phyloP scores from a whole-genome alignment of 1,139 yeast genomes.

The Trichomonascaceae sp. region DNA sequence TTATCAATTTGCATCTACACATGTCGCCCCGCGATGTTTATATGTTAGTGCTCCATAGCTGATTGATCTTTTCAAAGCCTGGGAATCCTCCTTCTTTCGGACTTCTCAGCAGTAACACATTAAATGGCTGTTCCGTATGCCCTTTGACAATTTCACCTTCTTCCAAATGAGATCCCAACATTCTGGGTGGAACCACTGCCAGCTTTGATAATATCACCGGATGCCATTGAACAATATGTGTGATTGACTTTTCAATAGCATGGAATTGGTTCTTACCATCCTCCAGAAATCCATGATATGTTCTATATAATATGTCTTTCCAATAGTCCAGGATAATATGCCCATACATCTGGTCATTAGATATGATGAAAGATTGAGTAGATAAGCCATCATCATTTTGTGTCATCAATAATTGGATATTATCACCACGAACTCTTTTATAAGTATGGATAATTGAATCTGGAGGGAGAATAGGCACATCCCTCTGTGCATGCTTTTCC shows the following conservation, averaged over 20 bases:
- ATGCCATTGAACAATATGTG: slow-evolving; percentile 87
- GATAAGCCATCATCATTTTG: slow-evolving; percentile 59
- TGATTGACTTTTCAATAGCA: slow-evolving; percentile 41
- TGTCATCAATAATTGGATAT: slow-evolving; percentile 55
- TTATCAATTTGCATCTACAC: neutral
- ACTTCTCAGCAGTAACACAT: slow-evolving; percentile 23
- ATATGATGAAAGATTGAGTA: slow-evolving; percentile 60
- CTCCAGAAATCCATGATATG: slow-evolving; percentile 51
- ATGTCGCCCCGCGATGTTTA: neutral
- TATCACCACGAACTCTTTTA: slow-evolving; percentile 49
- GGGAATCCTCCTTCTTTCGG: slow-evolving; percentile 18
- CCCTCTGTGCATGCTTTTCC: slow-evolving; percentile 55
- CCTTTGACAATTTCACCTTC: slow-evolving; percentile 24
- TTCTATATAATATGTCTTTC: slow-evolving; percentile 59
- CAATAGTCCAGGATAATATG: slow-evolving; percentile 63
- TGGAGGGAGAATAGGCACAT: slow-evolving; percentile 46
- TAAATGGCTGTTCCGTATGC: slow-evolving; percentile 18
- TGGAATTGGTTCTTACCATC: slow-evolving; percentile 42
- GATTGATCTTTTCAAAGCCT: slow-evolving; percentile 11
- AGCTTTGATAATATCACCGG: slow-evolving; percentile 70
- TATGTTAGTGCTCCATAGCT: slow-evolving; percentile 6
- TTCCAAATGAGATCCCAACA: slow-evolving; percentile 21
- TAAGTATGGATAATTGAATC: slow-evolving; percentile 69
- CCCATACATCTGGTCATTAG: slow-evolving; percentile 55
- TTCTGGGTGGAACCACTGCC: slow-evolving; percentile 50